Base-by-base conservation (phyloP, 148 eudicot species). In the Vaccinium vitisidaea region DNA sequence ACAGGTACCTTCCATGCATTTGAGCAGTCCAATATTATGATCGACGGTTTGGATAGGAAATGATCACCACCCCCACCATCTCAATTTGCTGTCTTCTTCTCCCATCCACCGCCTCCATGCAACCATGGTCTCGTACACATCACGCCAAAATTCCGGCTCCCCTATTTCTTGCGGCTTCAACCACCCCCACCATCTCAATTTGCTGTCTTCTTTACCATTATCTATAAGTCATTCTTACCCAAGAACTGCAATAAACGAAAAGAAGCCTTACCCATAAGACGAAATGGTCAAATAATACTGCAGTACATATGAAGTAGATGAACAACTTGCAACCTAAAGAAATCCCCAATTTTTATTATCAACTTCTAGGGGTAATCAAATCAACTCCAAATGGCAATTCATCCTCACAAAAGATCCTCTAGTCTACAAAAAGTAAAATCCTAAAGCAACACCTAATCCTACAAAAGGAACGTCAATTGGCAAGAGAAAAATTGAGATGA, bases 311-410 rank as follows among this genome's bases (percentile, higher is more conserved):
- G 15, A 67, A 67, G 73, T 11, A 67, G 14, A 23, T 3, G 32
- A 25, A 0, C 12, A 23, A 23, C 71, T 10, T 65, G 73, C 32
- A 67, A 67, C 4, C 14, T 11, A 23, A 67, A 67, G 73, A 6
- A 67, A 67, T n/a, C 73, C 65, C 48, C 71, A 23, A 82, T 48
- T 27, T 14, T 46, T 65, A 49, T 65, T 65, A 23, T 48, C 39
- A 16, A 69, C 48, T 69, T 14, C 27, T n/a, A 50, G 50, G 67
- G 32, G 19, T 1, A 21, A 83, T 1, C 5, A 3, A 84, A 8
- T 63, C n/a, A 15, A 19, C 70, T 14, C 25, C 23, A 61, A 84
- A 59, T 48, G 74, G 75, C 74, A 84, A 54, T n/a, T 74, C 46
- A 61, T 76, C 30, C 70, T 63, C n/a, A n/a, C 27, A 77, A 25